A percentile compares a stretch with the other conserved stretches of the same genome.
These are phyloP conservation scores for Fonticula alba DNA, from an alignment of 78 protist species.

Conservation along the genomic window DNA sequence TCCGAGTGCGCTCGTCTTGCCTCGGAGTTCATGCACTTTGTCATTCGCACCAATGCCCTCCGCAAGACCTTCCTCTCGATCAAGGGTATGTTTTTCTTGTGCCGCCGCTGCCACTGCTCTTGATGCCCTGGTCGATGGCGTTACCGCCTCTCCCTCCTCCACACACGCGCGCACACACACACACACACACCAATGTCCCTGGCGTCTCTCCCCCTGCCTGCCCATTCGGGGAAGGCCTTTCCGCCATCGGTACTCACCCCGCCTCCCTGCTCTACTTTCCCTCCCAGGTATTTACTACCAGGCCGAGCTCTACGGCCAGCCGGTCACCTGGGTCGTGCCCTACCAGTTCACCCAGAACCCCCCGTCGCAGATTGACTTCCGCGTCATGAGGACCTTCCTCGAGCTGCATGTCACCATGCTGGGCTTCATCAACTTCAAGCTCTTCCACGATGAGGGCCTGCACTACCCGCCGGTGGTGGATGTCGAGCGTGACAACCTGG, in stretches of 20 bases:
- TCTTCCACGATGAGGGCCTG: slow-evolving; percentile 28
- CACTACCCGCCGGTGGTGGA: slow-evolving; percentile 49
- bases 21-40: slow-evolving; percentile 45
- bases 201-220: too few relatives aligned
- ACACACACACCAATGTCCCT: too few relatives aligned
- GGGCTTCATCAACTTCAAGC: slow-evolving; percentile 60
- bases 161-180: too few relatives aligned
- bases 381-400: slow-evolving; percentile 66
- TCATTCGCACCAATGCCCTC: slow-evolving; percentile 22
- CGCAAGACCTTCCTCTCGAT: slow-evolving; percentile 71
- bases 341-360: slow-evolving; percentile 28
- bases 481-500: not conserved
- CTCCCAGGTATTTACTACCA: slow-evolving; percentile 51
- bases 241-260: not conserved
- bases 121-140: too few relatives aligned
- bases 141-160: too few relatives aligned
- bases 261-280: too few relatives aligned
- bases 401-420: slow-evolving; percentile 59
- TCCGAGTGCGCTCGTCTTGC: slow-evolving; percentile 25
- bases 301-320: slow-evolving; percentile 59
- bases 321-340: slow-evolving; percentile 83
- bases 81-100: slow-evolving; percentile 73
- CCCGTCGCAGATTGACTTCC: slow-evolving; percentile 45
- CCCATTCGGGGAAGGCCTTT: too few relatives aligned
- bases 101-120: too few relatives aligned